Conservation (phyloP, 352 stramenopile species). For the Globisporangium alternatum region DNA sequence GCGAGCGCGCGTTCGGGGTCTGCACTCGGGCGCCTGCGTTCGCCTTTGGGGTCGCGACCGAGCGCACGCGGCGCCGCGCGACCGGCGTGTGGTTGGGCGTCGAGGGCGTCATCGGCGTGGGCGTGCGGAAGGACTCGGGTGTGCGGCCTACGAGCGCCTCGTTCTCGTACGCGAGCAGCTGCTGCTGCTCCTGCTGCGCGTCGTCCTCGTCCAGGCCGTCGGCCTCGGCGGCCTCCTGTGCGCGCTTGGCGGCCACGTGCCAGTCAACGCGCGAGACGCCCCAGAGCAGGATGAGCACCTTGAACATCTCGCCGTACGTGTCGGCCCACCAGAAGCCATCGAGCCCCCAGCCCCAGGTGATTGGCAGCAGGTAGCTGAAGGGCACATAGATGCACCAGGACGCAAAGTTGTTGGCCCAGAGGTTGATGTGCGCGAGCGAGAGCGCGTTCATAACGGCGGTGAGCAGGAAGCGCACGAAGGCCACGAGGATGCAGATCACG, state of each 20-base stretch:
- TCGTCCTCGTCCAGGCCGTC: slow-evolving; percentile 22
- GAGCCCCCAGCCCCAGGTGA: slow-evolving; percentile 39
- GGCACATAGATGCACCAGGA: slow-evolving; percentile 47
- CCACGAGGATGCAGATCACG: slow-evolving; percentile 50
- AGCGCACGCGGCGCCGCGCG: slow-evolving; percentile 30
- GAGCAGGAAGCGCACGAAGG: slow-evolving; percentile 43
- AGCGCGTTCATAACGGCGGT: slow-evolving; percentile 46
- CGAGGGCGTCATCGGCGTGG: slow-evolving; percentile 29
- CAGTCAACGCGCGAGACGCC: slow-evolving; percentile 48
- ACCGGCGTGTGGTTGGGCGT: slow-evolving; percentile 32
- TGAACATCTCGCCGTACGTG: slow-evolving; percentile 44
- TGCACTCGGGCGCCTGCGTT: background rate
- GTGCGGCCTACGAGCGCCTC: slow-evolving; percentile 36
- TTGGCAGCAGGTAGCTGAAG: slow-evolving; percentile 44
- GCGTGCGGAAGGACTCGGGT: slow-evolving; percentile 36
- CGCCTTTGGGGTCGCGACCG: slow-evolving; percentile 8
- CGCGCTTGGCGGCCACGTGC: slow-evolving; percentile 29
- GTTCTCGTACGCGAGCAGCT: slow-evolving; percentile 44
- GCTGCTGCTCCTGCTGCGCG: slow-evolving; percentile 28
- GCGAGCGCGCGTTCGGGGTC: slow-evolving; percentile 15
- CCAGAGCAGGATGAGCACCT: slow-evolving; percentile 42
- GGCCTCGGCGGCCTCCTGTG: slow-evolving; percentile 33
- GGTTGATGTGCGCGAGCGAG: slow-evolving; percentile 42
- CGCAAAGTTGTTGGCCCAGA: slow-evolving; percentile 51
- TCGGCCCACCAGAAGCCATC: slow-evolving; percentile 54